phyloP scores from a whole-genome alignment of 371 early-diverging fungal genomes.

The Syncephalastrum racemosum region DNA sequence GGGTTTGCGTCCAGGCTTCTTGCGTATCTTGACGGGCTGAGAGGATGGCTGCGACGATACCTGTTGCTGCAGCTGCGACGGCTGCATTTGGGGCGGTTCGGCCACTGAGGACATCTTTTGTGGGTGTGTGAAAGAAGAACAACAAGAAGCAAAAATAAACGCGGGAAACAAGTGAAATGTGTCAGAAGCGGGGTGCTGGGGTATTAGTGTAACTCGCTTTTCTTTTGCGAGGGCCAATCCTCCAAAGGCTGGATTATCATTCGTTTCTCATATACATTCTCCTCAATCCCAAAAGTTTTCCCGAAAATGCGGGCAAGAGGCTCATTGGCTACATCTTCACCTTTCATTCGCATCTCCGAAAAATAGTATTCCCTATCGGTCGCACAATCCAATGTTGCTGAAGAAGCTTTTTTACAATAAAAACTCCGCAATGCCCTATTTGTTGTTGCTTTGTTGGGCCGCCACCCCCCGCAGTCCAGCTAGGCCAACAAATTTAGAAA shows the following conservation, averaged over 20 bases:
- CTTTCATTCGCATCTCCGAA: not conserved
- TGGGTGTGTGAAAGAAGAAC: not conserved
- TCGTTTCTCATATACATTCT: not conserved
- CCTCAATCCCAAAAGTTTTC: not conserved
- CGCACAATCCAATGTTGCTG: not conserved
- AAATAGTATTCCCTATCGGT: not conserved
- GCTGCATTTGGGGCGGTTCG: too few relatives aligned
- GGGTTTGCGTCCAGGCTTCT: conserved; percentile 87
- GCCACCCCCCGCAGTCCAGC: not conserved
- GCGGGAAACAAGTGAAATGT: not conserved
- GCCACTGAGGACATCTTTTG: not conserved
- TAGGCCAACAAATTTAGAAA: too few relatives aligned
- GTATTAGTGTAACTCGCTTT: conserved; percentile 1
- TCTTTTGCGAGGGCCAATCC: not conserved
- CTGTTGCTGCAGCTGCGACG: not conserved
- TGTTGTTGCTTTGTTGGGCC: not conserved
- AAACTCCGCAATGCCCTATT: not conserved
- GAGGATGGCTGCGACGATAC: not conserved
- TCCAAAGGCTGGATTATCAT: not conserved
- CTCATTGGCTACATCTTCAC: not conserved
- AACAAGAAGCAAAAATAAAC: not conserved
- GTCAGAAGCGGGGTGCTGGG: not conserved
- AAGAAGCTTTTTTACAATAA: not conserved
- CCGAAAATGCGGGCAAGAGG: not conserved
- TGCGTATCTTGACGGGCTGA: conserved; percentile 46